Conservation (phyloP, 192 early-diverging fungal genomes). For the Podila verticillata region DNA sequence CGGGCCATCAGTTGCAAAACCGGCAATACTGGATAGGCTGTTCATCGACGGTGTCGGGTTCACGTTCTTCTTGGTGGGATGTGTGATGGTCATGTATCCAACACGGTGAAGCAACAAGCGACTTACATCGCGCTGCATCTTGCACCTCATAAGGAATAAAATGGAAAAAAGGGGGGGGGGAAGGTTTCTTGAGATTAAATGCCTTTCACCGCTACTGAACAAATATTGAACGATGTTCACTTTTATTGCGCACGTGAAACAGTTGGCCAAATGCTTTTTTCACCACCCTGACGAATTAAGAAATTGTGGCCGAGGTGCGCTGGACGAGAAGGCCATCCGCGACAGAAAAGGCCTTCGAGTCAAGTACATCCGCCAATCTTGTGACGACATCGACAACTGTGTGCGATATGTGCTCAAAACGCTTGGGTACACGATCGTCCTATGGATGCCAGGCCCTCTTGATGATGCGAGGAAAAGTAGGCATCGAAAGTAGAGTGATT, state of each 20-base stretch:
- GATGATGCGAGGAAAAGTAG: slow-evolving; percentile 14
- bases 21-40: slow-evolving; percentile 52
- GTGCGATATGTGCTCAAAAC: slow-evolving; percentile 69
- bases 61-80: too few species aligned
- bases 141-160: too few species aligned
- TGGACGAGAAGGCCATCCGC: slow-evolving; percentile 46
- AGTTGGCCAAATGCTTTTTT: slow-evolving; percentile 57
- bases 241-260: slow-evolving; percentile 7
- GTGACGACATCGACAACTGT: slow-evolving; percentile 79
- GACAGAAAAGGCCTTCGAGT: slow-evolving; percentile 26
- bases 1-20: slow-evolving; percentile 61
- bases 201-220: too few species aligned
- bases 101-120: too few species aligned
- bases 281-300: slow-evolving; percentile 46
- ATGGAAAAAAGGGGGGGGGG: too few species aligned
- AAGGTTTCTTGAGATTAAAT: too few species aligned
- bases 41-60: too few species aligned
- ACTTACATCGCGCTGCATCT: too few species aligned
- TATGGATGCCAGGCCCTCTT: slow-evolving; percentile 43
- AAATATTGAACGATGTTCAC: too few species aligned
- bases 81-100: too few species aligned
- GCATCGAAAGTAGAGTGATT: too few species aligned
- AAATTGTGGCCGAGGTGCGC: slow-evolving; percentile 46
- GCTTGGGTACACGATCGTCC: slow-evolving; percentile 55
- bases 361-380: slow-evolving; percentile 65